phyloP scores from a whole-genome alignment of 73 alveolate genomes.

The Paramecium sexaurelia region DNA sequence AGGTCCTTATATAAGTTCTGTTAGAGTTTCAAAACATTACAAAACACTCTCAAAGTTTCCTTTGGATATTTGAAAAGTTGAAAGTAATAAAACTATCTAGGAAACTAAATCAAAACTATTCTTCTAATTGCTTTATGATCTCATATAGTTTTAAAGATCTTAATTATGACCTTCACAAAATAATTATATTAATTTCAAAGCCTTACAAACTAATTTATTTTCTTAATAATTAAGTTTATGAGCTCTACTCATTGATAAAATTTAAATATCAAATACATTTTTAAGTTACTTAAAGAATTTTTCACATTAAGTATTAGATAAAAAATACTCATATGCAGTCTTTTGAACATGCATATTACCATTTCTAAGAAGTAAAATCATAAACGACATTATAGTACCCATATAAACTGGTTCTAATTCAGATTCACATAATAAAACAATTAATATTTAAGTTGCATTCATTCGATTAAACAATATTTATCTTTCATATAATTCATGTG shows the following conservation, averaged over 20 bases:
- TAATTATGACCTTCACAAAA: conserved; percentile 75
- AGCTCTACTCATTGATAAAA: background rate
- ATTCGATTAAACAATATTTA: conserved; percentile 46
- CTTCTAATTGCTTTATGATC: conserved; percentile 64
- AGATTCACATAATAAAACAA: conserved; percentile 42
- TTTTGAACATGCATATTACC: conserved; percentile 56
- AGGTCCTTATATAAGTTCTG: conserved; percentile 74
- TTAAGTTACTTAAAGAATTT: background rate
- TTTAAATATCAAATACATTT: conserved; percentile 30
- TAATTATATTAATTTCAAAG: conserved; percentile 56
- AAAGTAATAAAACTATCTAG: conserved; percentile 7
- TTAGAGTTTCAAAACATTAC: conserved; percentile 72
- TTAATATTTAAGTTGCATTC: conserved; percentile 55
- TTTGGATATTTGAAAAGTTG: background rate
- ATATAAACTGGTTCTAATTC: conserved; percentile 22
- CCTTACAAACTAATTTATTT: conserved; percentile 56
- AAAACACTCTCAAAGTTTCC: conserved; percentile 58
- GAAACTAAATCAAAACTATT: conserved; percentile 63
- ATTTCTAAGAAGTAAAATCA: background rate
- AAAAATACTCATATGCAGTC: conserved; percentile 55
- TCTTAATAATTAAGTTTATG: conserved; percentile 40
- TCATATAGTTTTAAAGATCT: conserved; percentile 62
- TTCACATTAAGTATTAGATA: conserved; percentile 49
- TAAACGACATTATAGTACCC: background rate
- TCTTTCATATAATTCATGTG: conserved; percentile 46